Base-by-base conservation (phyloP, 768 basidiomycete genomes). In the Lactifluus pinguis region DNA sequence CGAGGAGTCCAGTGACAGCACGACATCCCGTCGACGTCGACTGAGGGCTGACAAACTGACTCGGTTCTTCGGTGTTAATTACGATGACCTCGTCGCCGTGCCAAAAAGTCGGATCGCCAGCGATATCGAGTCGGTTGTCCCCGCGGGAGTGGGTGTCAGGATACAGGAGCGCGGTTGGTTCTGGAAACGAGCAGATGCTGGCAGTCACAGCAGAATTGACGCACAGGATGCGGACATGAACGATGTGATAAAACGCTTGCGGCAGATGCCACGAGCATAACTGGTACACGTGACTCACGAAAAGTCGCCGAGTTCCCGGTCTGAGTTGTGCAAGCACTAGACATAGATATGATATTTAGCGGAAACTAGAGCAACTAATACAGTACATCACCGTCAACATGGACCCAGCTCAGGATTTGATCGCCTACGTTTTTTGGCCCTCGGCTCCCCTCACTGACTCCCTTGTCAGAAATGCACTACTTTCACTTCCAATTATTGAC, bases 31-130 rank as follows among this genome's bases (percentile, higher is more conserved):
- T 30, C 67, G 66, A 60, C 75, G 77, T 42, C 71, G 77, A n/a
- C 69, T 76, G 8, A 77, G 80, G 34, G 77, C 77, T n/a, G 77
- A 76, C 59, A 84, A 83, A 68, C 70, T 84, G 45, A 74, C 79
- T 29, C 77, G 76, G 48, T 83, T 84, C 70, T 83, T 83, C 68
- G 82, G 82, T 14, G 81, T 83, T 36, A 74, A 71, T 30, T 77
- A 76, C 64, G 71, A 77, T 55, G 78, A 80, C 63, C 72, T 84
- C 9, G 36, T 19, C 15, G 15, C 51, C 17, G 39, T 39, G 19
- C 38, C 34, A 29, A n/a, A 29, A 51, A 25, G 36, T 48, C 32
- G 14, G 32, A 2, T 32, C 2, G 30, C 45, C 21, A 47, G 8
- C 25, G 45, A 13, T 1, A 19, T 11, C 17, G 49, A 49, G n/a